Conservation (phyloP, 169 alveolate genomes). For the Eimeria falciformis region DNA sequence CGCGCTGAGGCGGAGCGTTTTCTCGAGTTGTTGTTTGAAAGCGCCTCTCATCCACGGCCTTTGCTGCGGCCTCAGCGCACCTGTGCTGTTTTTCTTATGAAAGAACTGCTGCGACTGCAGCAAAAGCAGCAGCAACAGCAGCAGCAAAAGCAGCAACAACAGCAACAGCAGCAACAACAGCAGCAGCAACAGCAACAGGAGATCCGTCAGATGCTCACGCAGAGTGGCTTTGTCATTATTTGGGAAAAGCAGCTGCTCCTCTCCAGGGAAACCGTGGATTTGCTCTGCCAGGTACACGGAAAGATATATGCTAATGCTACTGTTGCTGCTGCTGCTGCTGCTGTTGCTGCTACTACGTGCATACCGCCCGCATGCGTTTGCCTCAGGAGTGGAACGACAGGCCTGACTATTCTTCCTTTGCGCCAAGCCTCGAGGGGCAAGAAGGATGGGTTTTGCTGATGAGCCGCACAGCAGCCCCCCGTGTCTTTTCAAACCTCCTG, state of each 20-base stretch:
- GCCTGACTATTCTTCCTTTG: conserved; percentile 28
- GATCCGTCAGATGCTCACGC: conserved; percentile 17
- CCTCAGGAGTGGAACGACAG: conserved; percentile 69
- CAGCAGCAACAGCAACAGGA: conserved; percentile 30
- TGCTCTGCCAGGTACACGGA: conserved; percentile 56
- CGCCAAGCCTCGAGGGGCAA: conserved; percentile 30
- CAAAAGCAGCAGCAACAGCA: conserved; percentile 18
- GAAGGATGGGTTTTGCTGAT: conserved; percentile 36
- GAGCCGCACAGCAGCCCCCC: conserved; percentile 49
- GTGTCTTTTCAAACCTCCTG: conserved; percentile 33
- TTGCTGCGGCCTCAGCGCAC: conserved; percentile 51
- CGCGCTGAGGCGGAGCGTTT: conserved; percentile 56
- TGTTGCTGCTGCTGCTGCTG: not conserved
- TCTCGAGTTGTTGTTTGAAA: conserved; percentile 34
- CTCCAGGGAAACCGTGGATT: conserved; percentile 8
- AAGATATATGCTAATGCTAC: not conserved
- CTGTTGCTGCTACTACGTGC: not conserved
- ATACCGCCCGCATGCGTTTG: not conserved
- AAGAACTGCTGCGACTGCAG: conserved; percentile 10
- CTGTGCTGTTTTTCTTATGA: conserved; percentile 12
- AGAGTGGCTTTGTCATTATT: conserved; percentile 25
- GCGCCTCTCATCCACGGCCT: conserved; percentile 53
- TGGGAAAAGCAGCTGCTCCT: conserved; percentile 31
- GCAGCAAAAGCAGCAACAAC: not conserved
- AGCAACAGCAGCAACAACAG: conserved; percentile 52